Conservation (phyloP, 2,329 filamentous ascomycete species). For the Arthrobotrys conoides region DNA sequence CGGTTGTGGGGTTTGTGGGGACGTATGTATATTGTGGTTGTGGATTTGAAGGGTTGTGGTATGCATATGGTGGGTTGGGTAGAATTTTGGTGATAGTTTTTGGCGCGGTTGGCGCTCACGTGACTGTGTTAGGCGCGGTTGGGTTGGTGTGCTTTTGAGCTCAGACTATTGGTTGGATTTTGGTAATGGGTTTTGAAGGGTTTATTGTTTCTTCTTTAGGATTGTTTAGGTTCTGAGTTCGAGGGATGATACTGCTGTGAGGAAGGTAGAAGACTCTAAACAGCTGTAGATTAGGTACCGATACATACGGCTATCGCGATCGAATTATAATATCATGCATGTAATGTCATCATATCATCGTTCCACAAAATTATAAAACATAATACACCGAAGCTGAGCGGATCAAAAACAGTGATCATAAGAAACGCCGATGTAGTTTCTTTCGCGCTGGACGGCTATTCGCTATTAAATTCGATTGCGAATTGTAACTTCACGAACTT, state of each 20-base stretch:
- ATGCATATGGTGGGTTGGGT: neutral
- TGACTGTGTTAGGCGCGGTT: constrained; percentile 6
- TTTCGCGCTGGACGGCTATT: too few species aligned
- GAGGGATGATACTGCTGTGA: too few species aligned
- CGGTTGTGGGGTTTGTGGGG: constrained; percentile 11
- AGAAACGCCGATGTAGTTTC: neutral
- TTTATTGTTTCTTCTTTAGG: too few species aligned
- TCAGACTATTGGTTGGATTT: too few species aligned
- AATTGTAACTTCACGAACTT: too few species aligned
- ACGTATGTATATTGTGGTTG: neutral
- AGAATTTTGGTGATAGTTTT: neutral
- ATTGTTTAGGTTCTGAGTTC: too few species aligned
- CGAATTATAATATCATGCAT: neutral
- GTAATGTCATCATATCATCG: neutral
- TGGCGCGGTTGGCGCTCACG: constrained; percentile 42
- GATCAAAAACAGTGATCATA: neutral
- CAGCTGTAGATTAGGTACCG: too few species aligned
- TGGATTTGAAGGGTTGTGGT: neutral
- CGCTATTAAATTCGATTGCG: too few species aligned
- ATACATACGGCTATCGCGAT: neutral
- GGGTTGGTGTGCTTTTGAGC: too few species aligned
- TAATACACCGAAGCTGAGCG: constrained; percentile 11
- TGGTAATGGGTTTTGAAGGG: too few species aligned
- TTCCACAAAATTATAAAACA: neutral
- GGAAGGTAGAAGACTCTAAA: too few species aligned